These are phyloP conservation scores for Rhodotorula sp. DNA, from an alignment of 1,284 basidiomycete genomes.

Conservation along the genomic window DNA sequence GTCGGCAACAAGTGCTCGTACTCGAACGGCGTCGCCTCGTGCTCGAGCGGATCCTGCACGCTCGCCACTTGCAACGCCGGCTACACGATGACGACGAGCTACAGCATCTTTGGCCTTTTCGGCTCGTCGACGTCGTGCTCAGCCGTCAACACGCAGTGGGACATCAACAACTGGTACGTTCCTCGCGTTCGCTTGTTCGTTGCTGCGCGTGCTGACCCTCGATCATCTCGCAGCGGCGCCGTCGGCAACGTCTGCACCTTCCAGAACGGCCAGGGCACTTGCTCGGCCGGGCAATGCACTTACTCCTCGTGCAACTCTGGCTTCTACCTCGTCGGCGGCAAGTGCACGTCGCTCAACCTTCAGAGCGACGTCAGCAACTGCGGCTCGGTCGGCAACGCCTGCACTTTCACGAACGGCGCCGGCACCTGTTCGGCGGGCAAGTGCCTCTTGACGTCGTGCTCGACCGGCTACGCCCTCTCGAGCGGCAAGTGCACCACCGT, in stretches of 20 bases:
- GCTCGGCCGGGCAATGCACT: conserved; percentile 16
- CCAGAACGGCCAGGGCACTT: conserved; percentile 14
- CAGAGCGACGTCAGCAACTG: conserved; percentile 29
- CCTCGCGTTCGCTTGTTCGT: neutral
- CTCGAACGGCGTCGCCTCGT: conserved; percentile 20
- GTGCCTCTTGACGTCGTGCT: conserved; percentile 14
- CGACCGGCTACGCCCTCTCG: conserved; percentile 11
- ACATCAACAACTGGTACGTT: conserved; percentile 28
- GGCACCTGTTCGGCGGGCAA: conserved; percentile 9
- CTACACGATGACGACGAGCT: conserved; percentile 11
- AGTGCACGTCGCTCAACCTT: conserved; percentile 1
- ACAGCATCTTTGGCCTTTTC: conserved; percentile 12
- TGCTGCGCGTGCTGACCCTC: too few species aligned
- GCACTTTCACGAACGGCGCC: neutral
- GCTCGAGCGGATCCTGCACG: conserved; percentile 8
- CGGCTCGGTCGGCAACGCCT: conserved; percentile 11
- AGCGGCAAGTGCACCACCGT: conserved; percentile 8
- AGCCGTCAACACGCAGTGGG: conserved; percentile 10
- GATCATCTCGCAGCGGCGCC: conserved; percentile 19
- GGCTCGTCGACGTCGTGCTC: conserved; percentile 13
- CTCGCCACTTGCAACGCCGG: conserved; percentile 18
- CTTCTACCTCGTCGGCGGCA: conserved; percentile 21
- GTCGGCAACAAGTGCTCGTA: conserved; percentile 15
- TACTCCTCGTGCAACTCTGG: conserved; percentile 25
- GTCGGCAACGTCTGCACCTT: conserved; percentile 31